A percentile compares a stretch with the other conserved stretches of the same genome.
phyloP scores from a whole-genome alignment of 129 eudicot genomes.

The Centrapalus pauciflorus region DNA sequence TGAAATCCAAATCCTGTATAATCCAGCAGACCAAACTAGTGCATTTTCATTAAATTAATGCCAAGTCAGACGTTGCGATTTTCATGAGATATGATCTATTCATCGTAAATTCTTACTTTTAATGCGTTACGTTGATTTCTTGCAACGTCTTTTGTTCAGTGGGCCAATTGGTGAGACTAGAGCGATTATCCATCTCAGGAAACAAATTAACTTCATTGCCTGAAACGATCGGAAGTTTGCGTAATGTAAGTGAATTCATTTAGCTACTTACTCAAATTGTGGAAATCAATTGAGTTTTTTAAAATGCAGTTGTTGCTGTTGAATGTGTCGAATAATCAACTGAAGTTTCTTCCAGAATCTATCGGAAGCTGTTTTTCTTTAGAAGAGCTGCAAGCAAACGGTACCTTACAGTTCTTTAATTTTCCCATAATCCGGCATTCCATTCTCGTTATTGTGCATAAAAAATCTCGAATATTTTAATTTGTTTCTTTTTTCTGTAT shows the following conservation, averaged over 20 bases:
- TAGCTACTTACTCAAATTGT: not conserved
- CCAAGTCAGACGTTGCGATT: slow-evolving; percentile 15
- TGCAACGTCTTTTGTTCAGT: slow-evolving; percentile 42
- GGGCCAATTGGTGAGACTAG: slow-evolving; percentile 96
- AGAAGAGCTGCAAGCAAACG: slow-evolving; percentile 96
- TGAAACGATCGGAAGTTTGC: slow-evolving; percentile 92
- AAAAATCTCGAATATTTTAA: too few relatives aligned
- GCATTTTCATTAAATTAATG: not conserved
- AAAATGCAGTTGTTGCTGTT: slow-evolving; percentile 75
- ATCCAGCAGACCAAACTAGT: not conserved
- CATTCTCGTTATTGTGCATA: too few relatives aligned
- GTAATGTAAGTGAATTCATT: slow-evolving; percentile 59
- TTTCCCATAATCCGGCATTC: not conserved
- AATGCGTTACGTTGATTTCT: not conserved
- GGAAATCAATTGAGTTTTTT: slow-evolving; percentile 5
- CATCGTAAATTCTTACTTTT: not conserved
- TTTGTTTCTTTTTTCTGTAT: not conserved
- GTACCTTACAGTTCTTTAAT: slow-evolving; percentile 27
- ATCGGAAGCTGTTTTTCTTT: slow-evolving; percentile 90
- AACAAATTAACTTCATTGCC: slow-evolving; percentile 67
- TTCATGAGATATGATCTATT: not conserved
- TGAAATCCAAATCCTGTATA: not conserved
- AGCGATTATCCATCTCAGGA: slow-evolving; percentile 74
- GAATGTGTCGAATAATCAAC: slow-evolving; percentile 75
- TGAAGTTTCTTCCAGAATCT: slow-evolving; percentile 86